Base-by-base conservation (phyloP, 2,329 filamentous ascomycete species). In the Emydomyces testavorans region DNA sequence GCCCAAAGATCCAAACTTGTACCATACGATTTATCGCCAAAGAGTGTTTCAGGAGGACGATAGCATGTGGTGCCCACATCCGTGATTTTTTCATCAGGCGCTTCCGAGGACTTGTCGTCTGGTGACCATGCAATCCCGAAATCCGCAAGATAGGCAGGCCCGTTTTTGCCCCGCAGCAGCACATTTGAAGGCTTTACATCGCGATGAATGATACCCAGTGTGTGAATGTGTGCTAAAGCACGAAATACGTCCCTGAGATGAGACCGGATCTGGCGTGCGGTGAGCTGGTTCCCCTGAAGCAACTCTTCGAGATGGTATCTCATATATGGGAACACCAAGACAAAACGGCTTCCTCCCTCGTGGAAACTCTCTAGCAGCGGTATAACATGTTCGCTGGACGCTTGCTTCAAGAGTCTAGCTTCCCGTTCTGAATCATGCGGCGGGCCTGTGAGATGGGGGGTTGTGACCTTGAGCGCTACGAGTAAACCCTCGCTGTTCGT, bases 21-120 rank as follows among this genome's bases (percentile, higher is more conserved):
- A 1, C 75, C 77, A 60, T 98, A 98, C 0, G 71, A 68, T 42
- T 75, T 79, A 62, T 89, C 75, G 0, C 88, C 92, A 61, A 98
- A 96, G 5, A 98, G 72, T 0, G 89, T 77, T 60, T 98, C 93
- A 0, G 92, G 92, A 0, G 90, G 78, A 16, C 93, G 80, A 66
- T 98, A 98, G 41, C 84, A 79, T 0, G 89, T 90, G 1, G 90
- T 96, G 29, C 92, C 92, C 21, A 98, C 85, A 62, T 98, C 93
- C 6, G 92, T 82, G 45, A 94, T 83, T 65, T 96, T 96, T 47
- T 72, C 59, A 46, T 78, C 62, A 6, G 71, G 60, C 1, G 78
- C 71, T 61, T 98, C 92, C 11, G 77, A 75, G 2, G 68, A 66
- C 4, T 65, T 54, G 18, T 71, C 65, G 8, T 72, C 64, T 2